These are phyloP conservation scores for Colletotrichum cereale DNA, from an alignment of 2,329 filamentous ascomycete genomes.

Conservation along the genomic window DNA sequence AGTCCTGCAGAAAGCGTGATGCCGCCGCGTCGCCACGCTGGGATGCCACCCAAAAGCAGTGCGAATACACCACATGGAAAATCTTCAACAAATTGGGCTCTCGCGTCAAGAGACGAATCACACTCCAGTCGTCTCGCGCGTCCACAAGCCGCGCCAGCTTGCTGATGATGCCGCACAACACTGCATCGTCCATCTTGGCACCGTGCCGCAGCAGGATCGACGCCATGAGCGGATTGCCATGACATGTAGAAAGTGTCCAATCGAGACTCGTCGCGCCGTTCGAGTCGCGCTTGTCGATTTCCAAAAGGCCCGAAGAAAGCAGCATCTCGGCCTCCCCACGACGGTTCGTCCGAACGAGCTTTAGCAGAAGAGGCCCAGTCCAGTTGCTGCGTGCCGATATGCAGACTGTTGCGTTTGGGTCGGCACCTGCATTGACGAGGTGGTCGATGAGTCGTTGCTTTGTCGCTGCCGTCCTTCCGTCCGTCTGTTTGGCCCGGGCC, in stretches of 20 bases:
- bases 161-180: background rate
- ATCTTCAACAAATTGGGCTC: conserved; percentile 13
- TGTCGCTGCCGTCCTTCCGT: background rate
- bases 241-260: background rate
- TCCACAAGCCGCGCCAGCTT: background rate
- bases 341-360: background rate
- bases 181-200: background rate
- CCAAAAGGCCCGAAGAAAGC: background rate
- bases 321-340: background rate
- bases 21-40: background rate
- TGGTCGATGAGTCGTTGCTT: background rate
- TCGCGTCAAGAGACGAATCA: background rate
- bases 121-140: background rate
- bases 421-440: background rate
- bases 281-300: background rate
- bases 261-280: background rate
- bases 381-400: background rate
- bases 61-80: background rate
- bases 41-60: background rate
- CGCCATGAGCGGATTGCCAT: background rate
- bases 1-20: background rate
- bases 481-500: background rate
- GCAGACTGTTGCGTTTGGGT: background rate
- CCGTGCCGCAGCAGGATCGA: background rate
- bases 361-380: conserved; percentile 5